Percentiles rank a stretch among this genome's conserved stretches.
Conservation (phyloP, 2,329 filamentous ascomycete species). For the Grosmannia huntii region DNA sequence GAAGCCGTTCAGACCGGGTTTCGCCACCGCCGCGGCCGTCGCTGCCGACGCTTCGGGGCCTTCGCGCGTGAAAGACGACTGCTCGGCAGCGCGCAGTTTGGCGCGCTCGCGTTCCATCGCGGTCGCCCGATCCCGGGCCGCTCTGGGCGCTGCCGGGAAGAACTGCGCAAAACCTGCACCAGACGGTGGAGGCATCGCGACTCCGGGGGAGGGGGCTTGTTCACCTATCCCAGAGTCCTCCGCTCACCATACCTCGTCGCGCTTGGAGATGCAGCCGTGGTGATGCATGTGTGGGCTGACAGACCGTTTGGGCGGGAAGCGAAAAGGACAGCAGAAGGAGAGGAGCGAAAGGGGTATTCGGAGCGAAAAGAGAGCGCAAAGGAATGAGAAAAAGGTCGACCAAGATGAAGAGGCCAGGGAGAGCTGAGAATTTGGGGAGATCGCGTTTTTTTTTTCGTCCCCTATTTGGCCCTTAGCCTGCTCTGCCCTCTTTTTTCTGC, state of each 20-base stretch:
- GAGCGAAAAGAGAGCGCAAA: not conserved
- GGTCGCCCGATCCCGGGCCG: constrained; percentile 36
- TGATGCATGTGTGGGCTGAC: constrained; percentile 22
- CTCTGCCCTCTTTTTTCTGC: not conserved
- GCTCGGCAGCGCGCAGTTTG: constrained; percentile 32
- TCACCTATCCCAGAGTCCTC: constrained; percentile 39
- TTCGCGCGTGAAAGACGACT: constrained; percentile 20
- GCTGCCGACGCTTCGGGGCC: constrained; percentile 5
- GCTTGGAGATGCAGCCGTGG: constrained; percentile 13
- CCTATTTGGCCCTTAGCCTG: not conserved
- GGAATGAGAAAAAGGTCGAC: not conserved
- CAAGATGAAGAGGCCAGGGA: not conserved
- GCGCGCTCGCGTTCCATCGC: constrained; percentile 49
- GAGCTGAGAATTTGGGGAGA: not conserved
- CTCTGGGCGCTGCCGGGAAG: constrained; percentile 66
- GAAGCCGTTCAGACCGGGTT: not conserved
- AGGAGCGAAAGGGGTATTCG: constrained; percentile 4
- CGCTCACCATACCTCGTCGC: constrained; percentile 42
- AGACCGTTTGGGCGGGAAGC: not conserved
- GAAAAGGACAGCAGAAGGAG: constrained; percentile 10
- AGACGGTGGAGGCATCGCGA: constrained; percentile 66
- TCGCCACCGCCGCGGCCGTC: not conserved
- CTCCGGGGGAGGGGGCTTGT: constrained; percentile 10
- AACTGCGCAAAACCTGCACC: constrained; percentile 74
- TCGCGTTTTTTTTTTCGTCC: constrained; percentile 3